Base-by-base conservation (phyloP, 306 rosid genomes). In the Cyclanthera cordifolia region DNA sequence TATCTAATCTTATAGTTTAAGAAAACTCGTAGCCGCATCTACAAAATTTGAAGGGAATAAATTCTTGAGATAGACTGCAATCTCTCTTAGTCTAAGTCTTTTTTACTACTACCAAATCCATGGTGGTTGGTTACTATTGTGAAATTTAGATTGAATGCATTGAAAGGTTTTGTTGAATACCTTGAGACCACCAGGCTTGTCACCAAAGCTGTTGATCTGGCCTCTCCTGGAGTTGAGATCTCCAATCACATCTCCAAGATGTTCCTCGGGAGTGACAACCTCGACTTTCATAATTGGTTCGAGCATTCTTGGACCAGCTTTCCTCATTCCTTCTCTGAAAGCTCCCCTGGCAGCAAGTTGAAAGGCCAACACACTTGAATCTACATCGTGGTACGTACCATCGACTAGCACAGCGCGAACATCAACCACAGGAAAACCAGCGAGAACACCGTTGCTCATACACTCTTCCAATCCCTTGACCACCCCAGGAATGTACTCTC, bases 151-250 rank as follows among this genome's bases (percentile, higher is more conserved):
- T 4, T 32, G 37, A 32, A 32, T 32, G 37, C 37, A 32, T 32
- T 32, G 37, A 32, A 32, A 32, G 37, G 6, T 32, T 11, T n/a
- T 53, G 16, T 27, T 19, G 34, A 39, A 53, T 80, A 90, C 95
- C 96, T 93, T 93, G 51, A 93, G 99, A 74, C 99, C 91, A 41
- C 99, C 99, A 0, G 99, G 99, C 64, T 90, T 93, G 85, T 93
- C 96, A 43, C 88, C 84, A 64, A 93, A 93, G 78, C 79, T 87
- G 85, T 93, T 93, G 84, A 93, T 93, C 75, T 87, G 96, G 0
- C 96, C 99, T 90, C 99, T 89, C 82, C 99, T 86, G 4, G 99
- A 93, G 87, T 93, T 93, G 66, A 93, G 95, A 83, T 93, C 96
- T 60, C 96, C 99, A 39, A 93, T 93, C 17, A 93, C 99, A 68